Base-by-base conservation (phyloP, 495 filamentous ascomycete species). In the Schizothecium vesticola region DNA sequence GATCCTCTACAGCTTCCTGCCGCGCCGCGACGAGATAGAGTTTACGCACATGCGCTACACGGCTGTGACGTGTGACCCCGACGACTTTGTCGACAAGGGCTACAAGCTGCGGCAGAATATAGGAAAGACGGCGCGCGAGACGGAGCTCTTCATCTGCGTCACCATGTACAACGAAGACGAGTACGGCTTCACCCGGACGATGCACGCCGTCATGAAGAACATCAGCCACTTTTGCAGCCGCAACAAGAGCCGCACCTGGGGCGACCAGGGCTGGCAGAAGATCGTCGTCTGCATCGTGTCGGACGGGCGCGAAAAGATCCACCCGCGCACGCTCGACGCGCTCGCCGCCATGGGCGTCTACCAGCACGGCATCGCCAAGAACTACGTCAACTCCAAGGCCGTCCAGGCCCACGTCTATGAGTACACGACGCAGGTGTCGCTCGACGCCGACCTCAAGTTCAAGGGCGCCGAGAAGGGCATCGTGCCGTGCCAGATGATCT, bases 31-130 rank as follows among this genome's bases (percentile, higher is more conserved):
- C 77, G 93, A 96, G 70, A 87, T 92, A 61, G 96, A 99, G 78
- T 99, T 98, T 76, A 99, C 96, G 1, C 94, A 99, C 76, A 98
- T 98, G 96, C 91, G 96, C n/a, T 99, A 99, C 75, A 98, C 96
- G 31, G 96, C 96, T n/a, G 95, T 97, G 43, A 99, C 96, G 1
- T 97, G 94, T 74, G 96, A 99, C 75, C 96, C 96, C 0, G 94
- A 98, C 76, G 94, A 99, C 74, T 99, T 96, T 71, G 89, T 91
- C 0, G 83, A 86, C 19, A 84, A 88, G 62, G 94, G 95, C 0
- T 99, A 98, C 81, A 95, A 96, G 77, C 78, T 99, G 72, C 90
- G 96, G n/a, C 96, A 98, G 79, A 94, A 96, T 76, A 92, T 98
- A 66, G 92, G 92, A 6, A 86, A 79, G 63, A 97, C 92, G 0